Base-by-base conservation (phyloP, 495 filamentous ascomycete species). In the Hypoxylon perforatum region DNA sequence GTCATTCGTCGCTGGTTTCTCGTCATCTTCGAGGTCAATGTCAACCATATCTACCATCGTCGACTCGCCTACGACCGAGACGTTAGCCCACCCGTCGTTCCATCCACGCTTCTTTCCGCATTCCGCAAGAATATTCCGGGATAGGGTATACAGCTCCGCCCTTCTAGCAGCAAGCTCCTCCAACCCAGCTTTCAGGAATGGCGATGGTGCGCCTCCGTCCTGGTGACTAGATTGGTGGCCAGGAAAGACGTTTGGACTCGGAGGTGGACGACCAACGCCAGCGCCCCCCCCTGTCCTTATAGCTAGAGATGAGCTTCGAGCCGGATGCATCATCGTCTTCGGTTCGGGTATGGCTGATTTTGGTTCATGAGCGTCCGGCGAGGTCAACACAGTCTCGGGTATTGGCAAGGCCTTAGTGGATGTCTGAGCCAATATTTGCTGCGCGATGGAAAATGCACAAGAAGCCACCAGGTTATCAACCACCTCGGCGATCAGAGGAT, bases 391-490 rank as follows among this genome's bases (percentile, higher is more conserved):
- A 12, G 87, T 88, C 14, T 88, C 83, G 1, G 88, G 86, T 25
- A 92, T 88, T 1, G 85, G 82, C 9, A 92, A 78, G 4, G 85
- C 80, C 36, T 88, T 87, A 6, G 91, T 91, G 3, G 84, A 85
- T 0, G 91, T 96, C 69, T 92, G 91, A 7, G 86, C 84, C 5
- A 97, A 79, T 19, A 97, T 86, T 63, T 94, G 91, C 67, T 90
- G 87, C 8, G 89, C 84, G 21, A 91, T 89, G 22, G 90, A 87
- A 72, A 92, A 97, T 8, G 87, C 90, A 85, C 94, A 97, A 0
- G 92, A 93, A 4, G 88, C 88, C 8, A 97, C 88, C 4, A 97
- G 71, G 68, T 95, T 93, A 69, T 93, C 90, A 45, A 95, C 85
- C 14, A 92, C 76, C 62, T 87, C 84, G 35, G 71, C 70, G 3